phyloP scores from a whole-genome alignment of 805 yeast genomes.

The Lachancea meyersii region DNA sequence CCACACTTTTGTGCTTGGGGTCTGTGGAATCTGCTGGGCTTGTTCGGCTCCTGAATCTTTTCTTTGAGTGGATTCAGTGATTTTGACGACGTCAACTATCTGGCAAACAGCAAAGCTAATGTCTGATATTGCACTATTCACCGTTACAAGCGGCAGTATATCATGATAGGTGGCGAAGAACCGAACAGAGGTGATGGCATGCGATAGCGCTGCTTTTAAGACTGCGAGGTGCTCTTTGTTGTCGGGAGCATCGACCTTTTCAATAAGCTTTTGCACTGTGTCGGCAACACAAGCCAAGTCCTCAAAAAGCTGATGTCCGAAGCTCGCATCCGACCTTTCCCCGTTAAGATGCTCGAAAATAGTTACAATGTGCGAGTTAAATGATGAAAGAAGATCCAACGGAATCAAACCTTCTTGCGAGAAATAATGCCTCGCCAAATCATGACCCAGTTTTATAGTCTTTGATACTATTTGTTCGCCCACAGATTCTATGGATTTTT shows the following conservation, averaged over 20 bases:
- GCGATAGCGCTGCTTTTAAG: constrained; percentile 63
- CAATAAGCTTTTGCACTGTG: constrained; percentile 17
- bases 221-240: constrained; percentile 40
- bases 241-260: constrained; percentile 20
- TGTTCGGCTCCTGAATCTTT: not conserved
- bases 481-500: too few relatives aligned
- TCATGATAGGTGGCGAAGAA: constrained; percentile 59
- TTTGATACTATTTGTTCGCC: not conserved
- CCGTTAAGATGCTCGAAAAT: constrained; percentile 4
- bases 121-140: constrained; percentile 73
- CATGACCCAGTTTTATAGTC: constrained; percentile 6
- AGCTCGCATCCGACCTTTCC: not conserved
- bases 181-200: constrained; percentile 69
- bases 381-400: constrained; percentile 3
- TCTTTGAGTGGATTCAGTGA: not conserved
- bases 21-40: constrained; percentile 3
- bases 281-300: constrained; percentile 23
- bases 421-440: constrained; percentile 11
- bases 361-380: constrained; percentile 4
- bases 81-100: constrained; percentile 47
- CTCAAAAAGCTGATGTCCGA: constrained; percentile 21
- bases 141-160: constrained; percentile 61
- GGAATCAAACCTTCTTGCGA: constrained; percentile 11
- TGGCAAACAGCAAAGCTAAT: constrained; percentile 61
- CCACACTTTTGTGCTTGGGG: not conserved